Evolutionary conservation across 768 basidiomycete genomes (phyloP).

Genomic region (Termitomyces titanicus): DNA sequence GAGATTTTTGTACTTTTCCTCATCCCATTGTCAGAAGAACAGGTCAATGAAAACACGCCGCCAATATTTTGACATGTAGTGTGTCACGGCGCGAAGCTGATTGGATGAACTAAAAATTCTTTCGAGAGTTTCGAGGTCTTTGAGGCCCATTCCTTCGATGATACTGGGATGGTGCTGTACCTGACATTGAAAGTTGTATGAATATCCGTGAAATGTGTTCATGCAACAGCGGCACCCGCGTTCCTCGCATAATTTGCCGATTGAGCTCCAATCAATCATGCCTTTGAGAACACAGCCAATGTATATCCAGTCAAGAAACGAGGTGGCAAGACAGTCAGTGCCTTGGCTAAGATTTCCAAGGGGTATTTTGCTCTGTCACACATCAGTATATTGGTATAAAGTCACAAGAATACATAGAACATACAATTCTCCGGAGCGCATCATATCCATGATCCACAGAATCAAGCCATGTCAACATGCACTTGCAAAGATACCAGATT

Average conservation of each 20-base stretch:
- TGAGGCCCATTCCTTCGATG: no score
- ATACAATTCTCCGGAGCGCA: conserved; percentile 32
- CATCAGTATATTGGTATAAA: background rate
- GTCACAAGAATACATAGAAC: conserved; percentile 6
- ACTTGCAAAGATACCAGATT: conserved; percentile 33
- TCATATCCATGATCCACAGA: conserved; percentile 27
- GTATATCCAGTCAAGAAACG: conserved; percentile 17
- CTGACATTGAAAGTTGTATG: conserved; percentile 22
- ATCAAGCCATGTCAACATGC: conserved; percentile 30
- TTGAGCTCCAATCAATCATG: conserved; percentile 18
- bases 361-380: conserved; percentile 22
- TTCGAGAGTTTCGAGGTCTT: no score
- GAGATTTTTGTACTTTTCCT: conserved; percentile 28
- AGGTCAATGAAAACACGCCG: no score
- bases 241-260: conserved; percentile 3
- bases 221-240: conserved; percentile 11
- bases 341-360: conserved; percentile 18
- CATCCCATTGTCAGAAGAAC: conserved; percentile 33
- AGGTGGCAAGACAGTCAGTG: conserved; percentile 17
- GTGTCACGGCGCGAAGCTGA: conserved; percentile 14
- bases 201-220: background rate
- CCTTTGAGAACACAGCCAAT: conserved; percentile 21
- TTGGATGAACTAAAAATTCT: no score
- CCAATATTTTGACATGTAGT: no score
- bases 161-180: conserved; percentile 25